Percentiles rank a stretch among this genome's conserved stretches.
Evolutionary conservation across 306 rosid genomes (phyloP).

Genomic region (Rosa chinensis): DNA sequence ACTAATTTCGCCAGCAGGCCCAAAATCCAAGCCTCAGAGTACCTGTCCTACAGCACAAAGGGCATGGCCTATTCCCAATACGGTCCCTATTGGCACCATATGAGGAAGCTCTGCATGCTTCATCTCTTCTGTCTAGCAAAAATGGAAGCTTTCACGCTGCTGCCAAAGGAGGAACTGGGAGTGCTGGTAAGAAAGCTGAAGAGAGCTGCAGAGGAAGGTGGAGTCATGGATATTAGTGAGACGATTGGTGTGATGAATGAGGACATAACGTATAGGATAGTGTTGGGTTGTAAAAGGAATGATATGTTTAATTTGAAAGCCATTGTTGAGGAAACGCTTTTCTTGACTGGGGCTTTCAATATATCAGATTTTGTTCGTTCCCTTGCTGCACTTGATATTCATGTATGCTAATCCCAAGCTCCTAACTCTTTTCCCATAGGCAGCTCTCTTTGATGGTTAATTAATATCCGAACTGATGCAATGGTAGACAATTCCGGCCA

Average conservation of each 20-base stretch:
- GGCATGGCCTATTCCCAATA: constrained; percentile 20
- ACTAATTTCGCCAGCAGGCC: constrained; percentile 8
- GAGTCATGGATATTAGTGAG: constrained; percentile 32
- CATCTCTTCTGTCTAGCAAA: constrained; percentile 26
- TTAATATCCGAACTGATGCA: too few species aligned
- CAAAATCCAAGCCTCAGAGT: constrained; percentile 13
- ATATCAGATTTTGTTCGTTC: constrained; percentile 37
- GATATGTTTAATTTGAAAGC: constrained; percentile 30
- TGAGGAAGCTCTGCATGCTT: constrained; percentile 30
- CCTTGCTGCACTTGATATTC: constrained; percentile 34
- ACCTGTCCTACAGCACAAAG: constrained; percentile 24
- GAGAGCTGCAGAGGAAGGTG: constrained; percentile 13
- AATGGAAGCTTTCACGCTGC: neutral
- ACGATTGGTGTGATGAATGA: constrained; percentile 1
- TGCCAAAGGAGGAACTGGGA: constrained; percentile 9
- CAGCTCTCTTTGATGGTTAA: neutral
- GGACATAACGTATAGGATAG: constrained; percentile 4
- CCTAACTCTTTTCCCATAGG: neutral
- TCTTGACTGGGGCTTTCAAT: constrained; percentile 34
- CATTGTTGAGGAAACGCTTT: constrained; percentile 2
- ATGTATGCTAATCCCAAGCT: constrained; percentile 16
- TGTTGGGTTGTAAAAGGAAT: neutral
- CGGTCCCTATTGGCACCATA: constrained; percentile 38
- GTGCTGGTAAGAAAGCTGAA: neutral
- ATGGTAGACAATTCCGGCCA: too few species aligned